A percentile compares a stretch with the other conserved stretches of the same genome.
Evolutionary conservation across 2,329 filamentous ascomycete genomes (phyloP).

Genomic region (Salinomyces thailandicus): DNA sequence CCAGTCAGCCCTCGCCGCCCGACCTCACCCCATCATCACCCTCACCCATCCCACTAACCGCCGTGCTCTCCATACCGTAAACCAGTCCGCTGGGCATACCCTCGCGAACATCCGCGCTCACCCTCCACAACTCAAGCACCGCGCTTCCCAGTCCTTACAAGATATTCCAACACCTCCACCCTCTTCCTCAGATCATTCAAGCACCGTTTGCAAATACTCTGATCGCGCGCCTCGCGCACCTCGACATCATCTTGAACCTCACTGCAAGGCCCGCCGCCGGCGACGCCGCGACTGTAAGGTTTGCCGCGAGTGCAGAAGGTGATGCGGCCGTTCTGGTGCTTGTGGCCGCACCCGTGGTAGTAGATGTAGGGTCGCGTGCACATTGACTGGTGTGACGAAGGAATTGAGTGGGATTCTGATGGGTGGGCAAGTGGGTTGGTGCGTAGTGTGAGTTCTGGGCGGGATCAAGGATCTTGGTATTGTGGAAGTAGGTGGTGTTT

Average conservation of each 20-base stretch:
- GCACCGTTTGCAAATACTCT: not conserved
- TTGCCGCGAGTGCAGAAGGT: not conserved
- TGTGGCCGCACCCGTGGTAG: constrained; percentile 1
- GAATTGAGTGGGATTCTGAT: too few species aligned
- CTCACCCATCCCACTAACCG: not conserved
- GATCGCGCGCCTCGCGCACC: not conserved
- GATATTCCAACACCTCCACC: not conserved
- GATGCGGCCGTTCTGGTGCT: constrained; percentile 1
- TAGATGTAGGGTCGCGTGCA: not conserved
- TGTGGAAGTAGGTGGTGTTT: not conserved
- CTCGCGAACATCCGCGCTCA: too few species aligned
- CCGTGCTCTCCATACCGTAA: not conserved
- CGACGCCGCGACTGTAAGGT: not conserved
- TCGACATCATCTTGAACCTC: not conserved
- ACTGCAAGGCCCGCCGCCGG: constrained; percentile 12
- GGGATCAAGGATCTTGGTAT: not conserved
- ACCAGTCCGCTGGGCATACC: not conserved
- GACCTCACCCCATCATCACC: not conserved
- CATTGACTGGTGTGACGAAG: not conserved
- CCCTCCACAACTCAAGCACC: not conserved
- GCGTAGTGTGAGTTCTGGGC: not conserved
- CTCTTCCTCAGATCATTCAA: not conserved
- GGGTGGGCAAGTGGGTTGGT: not conserved
- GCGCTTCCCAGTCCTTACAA: not conserved
- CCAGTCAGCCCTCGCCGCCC: not conserved